Percentiles rank a stretch among this genome's conserved stretches.
phyloP scores from a whole-genome alignment of 1,284 basidiomycete species.

The Melampsora abietis-canadensis region DNA sequence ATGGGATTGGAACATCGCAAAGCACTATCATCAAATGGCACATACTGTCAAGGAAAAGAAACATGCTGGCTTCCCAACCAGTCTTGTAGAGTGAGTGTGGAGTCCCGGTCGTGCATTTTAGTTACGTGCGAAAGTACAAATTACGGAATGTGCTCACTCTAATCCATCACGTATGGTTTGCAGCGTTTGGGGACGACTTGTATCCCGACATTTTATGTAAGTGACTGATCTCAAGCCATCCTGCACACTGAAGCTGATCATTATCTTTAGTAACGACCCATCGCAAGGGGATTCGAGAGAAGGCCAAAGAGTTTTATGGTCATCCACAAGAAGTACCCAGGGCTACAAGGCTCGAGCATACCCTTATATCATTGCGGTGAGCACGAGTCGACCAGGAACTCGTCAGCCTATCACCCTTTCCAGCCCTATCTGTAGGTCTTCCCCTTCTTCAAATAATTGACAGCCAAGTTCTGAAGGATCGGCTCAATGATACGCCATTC shows the following conservation, averaged over 20 bases:
- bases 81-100: constrained; percentile 32
- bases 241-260: not conserved
- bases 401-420: constrained; percentile 6
- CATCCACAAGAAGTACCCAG: constrained; percentile 15
- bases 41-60: constrained; percentile 25
- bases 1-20: constrained; percentile 39
- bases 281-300: not conserved
- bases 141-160: no score
- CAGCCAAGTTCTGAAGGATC: not conserved
- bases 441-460: not conserved
- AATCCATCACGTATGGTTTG: not conserved
- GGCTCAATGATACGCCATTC: not conserved
- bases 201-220: constrained; percentile 40
- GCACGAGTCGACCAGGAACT: constrained; percentile 19
- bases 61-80: constrained; percentile 30
- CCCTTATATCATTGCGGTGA: constrained; percentile 33
- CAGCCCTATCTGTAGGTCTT: constrained; percentile 33
- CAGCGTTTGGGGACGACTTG: constrained; percentile 38
- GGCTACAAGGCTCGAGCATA: constrained; percentile 6
- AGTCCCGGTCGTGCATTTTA: not conserved
- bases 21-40: constrained; percentile 17
- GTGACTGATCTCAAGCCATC: not conserved
- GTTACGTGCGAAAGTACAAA: no score
- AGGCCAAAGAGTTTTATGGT: constrained; percentile 37
- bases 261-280: constrained; percentile 19